phyloP scores from a whole-genome alignment of 176 grass and related monocot genomes.

The Thinopyrum elongatum region DNA sequence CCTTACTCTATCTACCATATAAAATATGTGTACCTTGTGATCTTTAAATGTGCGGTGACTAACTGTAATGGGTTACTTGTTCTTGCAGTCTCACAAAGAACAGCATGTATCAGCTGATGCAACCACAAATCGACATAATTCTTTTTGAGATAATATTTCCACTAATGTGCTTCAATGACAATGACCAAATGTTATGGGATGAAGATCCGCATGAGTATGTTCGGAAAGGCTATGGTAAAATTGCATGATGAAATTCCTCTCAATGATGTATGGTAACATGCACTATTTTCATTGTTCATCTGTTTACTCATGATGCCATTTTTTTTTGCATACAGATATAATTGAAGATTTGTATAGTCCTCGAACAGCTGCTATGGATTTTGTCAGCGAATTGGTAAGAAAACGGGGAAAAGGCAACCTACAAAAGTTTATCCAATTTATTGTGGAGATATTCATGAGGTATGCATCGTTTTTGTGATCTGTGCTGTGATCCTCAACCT shows the following conservation, averaged over 20 bases:
- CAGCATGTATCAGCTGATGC: constrained; percentile 87
- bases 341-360: constrained; percentile 95
- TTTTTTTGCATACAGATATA: constrained; percentile 57
- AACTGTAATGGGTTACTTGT: constrained; percentile 11
- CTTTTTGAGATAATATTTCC: constrained; percentile 93
- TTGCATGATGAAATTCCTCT: constrained; percentile 10
- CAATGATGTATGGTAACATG: not conserved
- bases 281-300: not conserved
- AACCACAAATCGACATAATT: constrained; percentile 73
- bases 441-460: constrained; percentile 83
- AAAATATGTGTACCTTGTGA: not conserved
- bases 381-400: constrained; percentile 88
- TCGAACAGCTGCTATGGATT: constrained; percentile 92
- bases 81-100: constrained; percentile 85
- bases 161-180: constrained; percentile 94
- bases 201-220: constrained; percentile 97
- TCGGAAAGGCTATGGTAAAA: constrained; percentile 86
- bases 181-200: constrained; percentile 79
- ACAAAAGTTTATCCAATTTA: constrained; percentile 87
- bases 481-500: not conserved
- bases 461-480: constrained; percentile 23
- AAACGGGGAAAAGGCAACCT: constrained; percentile 82
- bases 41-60: not conserved
- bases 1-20: not conserved
- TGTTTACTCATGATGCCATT: constrained; percentile 3